Base-by-base conservation (phyloP, 345 rosid genomes). In the Mercurialis annua region DNA sequence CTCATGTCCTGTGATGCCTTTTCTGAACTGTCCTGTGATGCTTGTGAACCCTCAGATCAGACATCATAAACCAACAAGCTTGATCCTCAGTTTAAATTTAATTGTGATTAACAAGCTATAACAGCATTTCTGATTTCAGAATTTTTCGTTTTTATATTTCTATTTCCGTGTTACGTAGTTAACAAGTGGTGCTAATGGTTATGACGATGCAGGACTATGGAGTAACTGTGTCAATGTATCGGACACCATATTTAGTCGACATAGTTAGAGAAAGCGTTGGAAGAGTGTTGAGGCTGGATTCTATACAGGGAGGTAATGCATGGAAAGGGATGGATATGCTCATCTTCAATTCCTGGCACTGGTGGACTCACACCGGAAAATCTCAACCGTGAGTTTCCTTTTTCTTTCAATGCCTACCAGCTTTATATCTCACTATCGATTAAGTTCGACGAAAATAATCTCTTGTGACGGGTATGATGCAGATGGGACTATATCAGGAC, bases 261-360 rank as follows among this genome's bases (percentile, higher is more conserved):
- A 84, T 92, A 60, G 83, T 82, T 10, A 72, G 40, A 59, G 94
- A 87, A 66, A 70, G 49, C 0, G 79, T 70, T 0, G 98, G 97
- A 5, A 73, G 82, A 38, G 96, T 93, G n/a, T 85, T 93, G 5
- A 77, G 75, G 53, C 80, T 93, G 49, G 78, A 78, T 62, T 85
- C 94, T 49, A 85, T 90, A 33, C 76, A 81, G 21, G 81, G 49
- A 16, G 98, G 97, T 16, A 84, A 81, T 51, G 73, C 79, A 44
- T 92, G 98, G 98, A 82, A 53, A 74, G 88, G 86, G 59, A 90
- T 87, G 93, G 98, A 92, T 73, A 10, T 90, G 63, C 85, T 90
- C 64, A 60, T 92, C 77, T 92, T 92, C 79, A 92, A 92, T 73
- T 84, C 93, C 8, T 92, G 96, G 98, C 98, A 92, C 62, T 92